Evolutionary conservation across 179 eudicot species (phyloP).

Genomic region (Sideroxylon spinosum): DNA sequence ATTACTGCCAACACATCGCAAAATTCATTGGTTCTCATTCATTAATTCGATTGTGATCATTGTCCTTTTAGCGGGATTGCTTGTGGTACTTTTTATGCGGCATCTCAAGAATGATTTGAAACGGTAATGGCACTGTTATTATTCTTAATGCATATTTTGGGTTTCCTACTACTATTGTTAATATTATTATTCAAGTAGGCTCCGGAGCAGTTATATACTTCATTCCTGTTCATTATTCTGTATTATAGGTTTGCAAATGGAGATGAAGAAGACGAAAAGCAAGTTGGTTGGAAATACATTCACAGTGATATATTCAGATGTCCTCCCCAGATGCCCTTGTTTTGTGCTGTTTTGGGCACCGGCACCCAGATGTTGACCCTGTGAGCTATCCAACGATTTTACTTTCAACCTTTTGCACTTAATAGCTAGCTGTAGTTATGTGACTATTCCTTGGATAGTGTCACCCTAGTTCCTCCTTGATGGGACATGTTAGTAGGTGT

Average conservation of each 20-base stretch:
- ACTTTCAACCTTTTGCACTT: not conserved
- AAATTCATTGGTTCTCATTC: constrained; percentile 71
- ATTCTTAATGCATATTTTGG: constrained; percentile 14
- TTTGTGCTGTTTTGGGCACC: constrained; percentile 72
- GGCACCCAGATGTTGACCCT: constrained; percentile 66
- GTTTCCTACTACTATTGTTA: not conserved
- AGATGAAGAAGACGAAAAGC: constrained; percentile 71
- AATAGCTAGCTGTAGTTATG: not conserved
- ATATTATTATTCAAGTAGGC: not conserved
- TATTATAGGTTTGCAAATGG: constrained; percentile 36
- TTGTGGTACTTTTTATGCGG: constrained; percentile 48
- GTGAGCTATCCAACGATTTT: constrained; percentile 33
- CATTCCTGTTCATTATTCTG: constrained; percentile 4
- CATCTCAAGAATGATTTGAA: constrained; percentile 62
- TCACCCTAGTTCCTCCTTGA: not conserved
- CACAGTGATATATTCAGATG: constrained; percentile 61
- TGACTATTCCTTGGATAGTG: not conserved
- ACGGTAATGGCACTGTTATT: constrained; percentile 40
- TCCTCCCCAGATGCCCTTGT: constrained; percentile 53
- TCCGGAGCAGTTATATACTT: not conserved
- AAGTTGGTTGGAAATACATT: constrained; percentile 57
- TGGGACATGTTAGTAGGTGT: not conserved
- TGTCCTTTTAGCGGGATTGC: constrained; percentile 58
- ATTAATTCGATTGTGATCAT: constrained; percentile 50
- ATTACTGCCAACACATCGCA: constrained; percentile 35